Conservation (phyloP, 2,329 filamentous ascomycete species). For the Fusarium caatingaense region DNA sequence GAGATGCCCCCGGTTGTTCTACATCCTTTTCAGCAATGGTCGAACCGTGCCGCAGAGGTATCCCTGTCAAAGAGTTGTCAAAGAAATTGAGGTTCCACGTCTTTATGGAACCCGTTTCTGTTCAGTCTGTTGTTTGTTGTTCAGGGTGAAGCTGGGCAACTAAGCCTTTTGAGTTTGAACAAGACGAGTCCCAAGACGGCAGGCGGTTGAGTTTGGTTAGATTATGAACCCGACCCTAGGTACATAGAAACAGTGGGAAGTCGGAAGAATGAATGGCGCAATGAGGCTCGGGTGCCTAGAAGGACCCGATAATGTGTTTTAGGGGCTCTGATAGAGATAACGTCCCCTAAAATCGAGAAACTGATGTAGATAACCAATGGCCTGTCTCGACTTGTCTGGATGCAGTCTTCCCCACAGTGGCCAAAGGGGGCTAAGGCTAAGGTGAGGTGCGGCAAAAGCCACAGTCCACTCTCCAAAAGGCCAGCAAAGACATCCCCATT, state of each 20-base stretch:
- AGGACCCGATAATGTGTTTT: constrained; percentile 21
- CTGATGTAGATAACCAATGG: constrained; percentile 16
- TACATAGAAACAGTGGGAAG: constrained; percentile 36
- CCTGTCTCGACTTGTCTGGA: constrained; percentile 4
- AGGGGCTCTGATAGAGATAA: constrained; percentile 18
- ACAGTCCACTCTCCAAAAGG: constrained; percentile 42
- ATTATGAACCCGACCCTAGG: background rate
- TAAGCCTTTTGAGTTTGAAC: background rate
- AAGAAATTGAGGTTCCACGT: constrained; percentile 2
- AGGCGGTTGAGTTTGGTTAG: constrained; percentile 15
- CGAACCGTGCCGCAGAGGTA: background rate
- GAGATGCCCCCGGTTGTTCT: background rate
- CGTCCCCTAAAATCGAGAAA: constrained; percentile 23
- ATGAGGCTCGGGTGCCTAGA: constrained; percentile 25
- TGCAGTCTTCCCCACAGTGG: constrained; percentile 39
- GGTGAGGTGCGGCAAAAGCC: constrained; percentile 32
- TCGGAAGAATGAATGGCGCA: constrained; percentile 39
- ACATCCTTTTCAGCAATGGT: background rate
- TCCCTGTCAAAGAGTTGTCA: constrained; percentile 9
- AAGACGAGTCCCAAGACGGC: constrained; percentile 1
- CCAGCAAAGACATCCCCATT: constrained; percentile 44
- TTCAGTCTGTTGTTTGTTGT: background rate
- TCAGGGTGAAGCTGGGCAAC: background rate
- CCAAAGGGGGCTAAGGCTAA: constrained; percentile 34
- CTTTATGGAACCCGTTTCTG: background rate